phyloP scores from a whole-genome alignment of 2,329 filamentous ascomycete species.

The Ascocoryne sarcoides region DNA sequence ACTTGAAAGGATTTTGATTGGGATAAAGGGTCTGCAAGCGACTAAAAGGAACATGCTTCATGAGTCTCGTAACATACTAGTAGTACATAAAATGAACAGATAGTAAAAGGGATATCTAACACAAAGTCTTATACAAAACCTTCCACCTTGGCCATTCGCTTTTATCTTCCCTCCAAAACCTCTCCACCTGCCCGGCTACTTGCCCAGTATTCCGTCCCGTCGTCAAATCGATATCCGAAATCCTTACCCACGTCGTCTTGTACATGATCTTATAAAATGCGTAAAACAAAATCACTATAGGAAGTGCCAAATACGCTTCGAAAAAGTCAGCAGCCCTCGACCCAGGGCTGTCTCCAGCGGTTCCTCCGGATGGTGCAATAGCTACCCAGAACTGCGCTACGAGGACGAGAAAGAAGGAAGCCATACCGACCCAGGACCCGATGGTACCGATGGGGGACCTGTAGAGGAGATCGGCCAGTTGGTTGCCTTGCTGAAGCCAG shows the following conservation, averaged over 20 bases:
- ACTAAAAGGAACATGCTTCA: no score
- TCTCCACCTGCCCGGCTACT: constrained; percentile 57
- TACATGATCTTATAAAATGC: constrained; percentile 70
- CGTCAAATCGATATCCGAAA: constrained; percentile 72
- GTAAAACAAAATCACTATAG: constrained; percentile 61
- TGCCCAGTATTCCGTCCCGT: constrained; percentile 83
- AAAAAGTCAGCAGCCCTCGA: constrained; percentile 61
- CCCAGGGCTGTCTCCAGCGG: constrained; percentile 32
- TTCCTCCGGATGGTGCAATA: constrained; percentile 57
- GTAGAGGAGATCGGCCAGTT: constrained; percentile 55
- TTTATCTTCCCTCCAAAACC: constrained; percentile 69
- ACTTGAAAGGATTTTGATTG: no score
- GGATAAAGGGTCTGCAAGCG: no score
- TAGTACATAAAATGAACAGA: no score
- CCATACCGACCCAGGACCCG: constrained; percentile 54
- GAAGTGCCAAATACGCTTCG: constrained; percentile 59
- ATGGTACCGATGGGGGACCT: constrained; percentile 47
- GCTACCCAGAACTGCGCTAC: constrained; percentile 65
- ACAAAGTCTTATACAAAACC: constrained; percentile 63
- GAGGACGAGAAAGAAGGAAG: constrained; percentile 39
- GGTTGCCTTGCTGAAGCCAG: constrained; percentile 57
- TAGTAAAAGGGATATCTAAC: constrained; percentile 41
- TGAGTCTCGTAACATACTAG: no score
- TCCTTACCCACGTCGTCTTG: constrained; percentile 56
- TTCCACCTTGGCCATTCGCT: constrained; percentile 69